Evolutionary conservation across 805 yeast species (phyloP).

Genomic region (Kodamaea fukazawae): DNA sequence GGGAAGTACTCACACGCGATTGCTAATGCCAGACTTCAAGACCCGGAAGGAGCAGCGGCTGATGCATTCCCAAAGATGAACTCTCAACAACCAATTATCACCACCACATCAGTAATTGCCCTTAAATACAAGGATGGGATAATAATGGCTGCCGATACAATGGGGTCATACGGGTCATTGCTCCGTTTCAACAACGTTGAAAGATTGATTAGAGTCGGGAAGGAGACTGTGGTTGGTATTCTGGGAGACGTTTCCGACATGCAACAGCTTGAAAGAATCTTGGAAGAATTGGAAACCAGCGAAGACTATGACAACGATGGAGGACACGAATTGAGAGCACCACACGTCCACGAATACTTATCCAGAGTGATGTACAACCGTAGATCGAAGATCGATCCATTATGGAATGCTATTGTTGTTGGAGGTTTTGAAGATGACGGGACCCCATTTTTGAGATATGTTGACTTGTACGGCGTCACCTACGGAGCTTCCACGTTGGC

Average conservation of each 20-base stretch:
- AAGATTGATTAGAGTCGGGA: slow-evolving; percentile 81
- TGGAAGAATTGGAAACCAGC: slow-evolving; percentile 70
- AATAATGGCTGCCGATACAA: slow-evolving; percentile 90
- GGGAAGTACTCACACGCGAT: slow-evolving; percentile 77
- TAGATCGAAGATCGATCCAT: slow-evolving; percentile 90
- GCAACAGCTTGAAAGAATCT: slow-evolving; percentile 72
- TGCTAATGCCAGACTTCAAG: slow-evolving; percentile 52
- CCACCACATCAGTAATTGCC: slow-evolving; percentile 94
- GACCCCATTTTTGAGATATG: slow-evolving; percentile 74
- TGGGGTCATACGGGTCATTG: slow-evolving; percentile 90
- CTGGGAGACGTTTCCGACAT: slow-evolving; percentile 94
- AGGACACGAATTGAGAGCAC: slow-evolving; percentile 64
- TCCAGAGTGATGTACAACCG: slow-evolving; percentile 81
- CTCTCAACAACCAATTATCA: slow-evolving; percentile 92
- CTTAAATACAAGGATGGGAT: slow-evolving; percentile 89
- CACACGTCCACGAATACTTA: slow-evolving; percentile 83
- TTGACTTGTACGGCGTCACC: slow-evolving; percentile 88
- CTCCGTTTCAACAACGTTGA: slow-evolving; percentile 83
- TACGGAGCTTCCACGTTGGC: slow-evolving; percentile 87
- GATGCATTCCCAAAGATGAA: slow-evolving; percentile 64
- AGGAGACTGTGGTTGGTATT: slow-evolving; percentile 84
- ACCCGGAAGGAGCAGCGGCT: slow-evolving; percentile 13
- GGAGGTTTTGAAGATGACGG: slow-evolving; percentile 77
- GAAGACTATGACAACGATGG: slow-evolving; percentile 80
- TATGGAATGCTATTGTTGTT: slow-evolving; percentile 91